Evolutionary conservation across 2,329 filamentous ascomycete genomes (phyloP).

Genomic region (Rugonectria rugulosa): DNA sequence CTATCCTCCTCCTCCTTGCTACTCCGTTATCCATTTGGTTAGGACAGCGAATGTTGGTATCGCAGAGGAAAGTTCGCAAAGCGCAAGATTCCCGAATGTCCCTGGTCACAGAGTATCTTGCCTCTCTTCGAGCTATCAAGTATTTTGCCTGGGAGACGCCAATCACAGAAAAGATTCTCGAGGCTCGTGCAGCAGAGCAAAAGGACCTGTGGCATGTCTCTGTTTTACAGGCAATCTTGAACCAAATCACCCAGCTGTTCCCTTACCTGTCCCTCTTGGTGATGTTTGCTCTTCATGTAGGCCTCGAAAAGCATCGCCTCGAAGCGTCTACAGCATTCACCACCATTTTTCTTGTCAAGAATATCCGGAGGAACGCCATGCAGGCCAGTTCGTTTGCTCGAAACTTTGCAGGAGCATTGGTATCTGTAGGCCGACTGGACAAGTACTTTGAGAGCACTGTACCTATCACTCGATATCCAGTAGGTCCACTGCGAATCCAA

Average conservation of each 20-base stretch:
- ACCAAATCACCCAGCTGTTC: slow-evolving; percentile 59
- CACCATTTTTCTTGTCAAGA: slow-evolving; percentile 60
- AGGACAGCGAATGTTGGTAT: slow-evolving; percentile 56
- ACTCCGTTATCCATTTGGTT: slow-evolving; percentile 60
- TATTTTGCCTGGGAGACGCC: slow-evolving; percentile 68
- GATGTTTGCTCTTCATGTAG: slow-evolving; percentile 62
- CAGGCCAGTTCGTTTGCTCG: slow-evolving; percentile 55
- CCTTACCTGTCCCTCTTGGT: slow-evolving; percentile 60
- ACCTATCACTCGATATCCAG: slow-evolving; percentile 56
- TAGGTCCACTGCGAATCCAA: slow-evolving; percentile 57
- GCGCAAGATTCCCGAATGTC: slow-evolving; percentile 66
- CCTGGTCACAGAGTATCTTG: slow-evolving; percentile 64
- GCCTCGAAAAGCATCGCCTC: slow-evolving; percentile 55
- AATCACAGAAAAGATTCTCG: slow-evolving; percentile 58
- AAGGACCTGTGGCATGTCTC: slow-evolving; percentile 62
- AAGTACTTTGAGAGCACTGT: slow-evolving; percentile 61
- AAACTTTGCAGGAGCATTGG: slow-evolving; percentile 45
- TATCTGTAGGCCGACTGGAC: slow-evolving; percentile 61
- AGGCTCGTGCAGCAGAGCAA: slow-evolving; percentile 59
- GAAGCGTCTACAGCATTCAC: slow-evolving; percentile 67
- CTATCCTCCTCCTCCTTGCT: slow-evolving; percentile 54
- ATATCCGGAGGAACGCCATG: slow-evolving; percentile 59
- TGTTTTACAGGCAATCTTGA: slow-evolving; percentile 55
- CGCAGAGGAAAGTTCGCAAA: slow-evolving; percentile 60
- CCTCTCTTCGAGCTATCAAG: slow-evolving; percentile 65